These are phyloP conservation scores for Aspergillus awamori DNA, from an alignment of 2,329 filamentous ascomycete genomes.

Conservation along the genomic window DNA sequence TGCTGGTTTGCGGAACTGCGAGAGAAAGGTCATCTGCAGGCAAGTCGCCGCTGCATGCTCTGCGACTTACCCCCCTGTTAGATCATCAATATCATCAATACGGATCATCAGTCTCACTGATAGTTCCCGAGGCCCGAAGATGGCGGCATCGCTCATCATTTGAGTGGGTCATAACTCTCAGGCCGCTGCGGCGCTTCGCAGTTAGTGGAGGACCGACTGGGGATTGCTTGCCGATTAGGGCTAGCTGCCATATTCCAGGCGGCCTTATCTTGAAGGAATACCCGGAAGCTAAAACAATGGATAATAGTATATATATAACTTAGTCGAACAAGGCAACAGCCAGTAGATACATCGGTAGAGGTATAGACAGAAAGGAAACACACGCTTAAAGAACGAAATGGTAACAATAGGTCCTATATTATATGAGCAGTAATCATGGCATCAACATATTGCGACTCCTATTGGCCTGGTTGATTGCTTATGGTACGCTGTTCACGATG, in stretches of 20 bases:
- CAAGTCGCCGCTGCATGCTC: too few species aligned
- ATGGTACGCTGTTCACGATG: not conserved
- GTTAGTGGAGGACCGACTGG: not conserved
- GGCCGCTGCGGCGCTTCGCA: not conserved
- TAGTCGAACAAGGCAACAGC: not conserved
- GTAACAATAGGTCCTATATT: not conserved
- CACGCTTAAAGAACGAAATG: not conserved
- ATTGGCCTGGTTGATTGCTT: too few species aligned
- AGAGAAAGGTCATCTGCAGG: too few species aligned
- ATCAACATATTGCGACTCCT: too few species aligned
- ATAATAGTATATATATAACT: not conserved
- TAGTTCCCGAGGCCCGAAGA: too few species aligned
- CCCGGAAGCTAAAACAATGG: not conserved
- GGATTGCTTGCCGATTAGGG: not conserved
- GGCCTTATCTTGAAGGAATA: not conserved
- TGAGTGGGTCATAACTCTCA: not conserved
- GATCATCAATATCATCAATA: too few species aligned
- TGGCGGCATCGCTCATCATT: too few species aligned
- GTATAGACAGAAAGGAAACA: not conserved
- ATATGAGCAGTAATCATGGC: not conserved
- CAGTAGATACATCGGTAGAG: not conserved
- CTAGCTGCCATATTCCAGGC: not conserved
- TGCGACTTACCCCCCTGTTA: too few species aligned
- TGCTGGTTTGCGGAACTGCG: too few species aligned
- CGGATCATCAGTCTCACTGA: too few species aligned